Evolutionary conservation across 2,329 filamentous ascomycete species (phyloP).

Genomic region (Chaetothyriales sp.): DNA sequence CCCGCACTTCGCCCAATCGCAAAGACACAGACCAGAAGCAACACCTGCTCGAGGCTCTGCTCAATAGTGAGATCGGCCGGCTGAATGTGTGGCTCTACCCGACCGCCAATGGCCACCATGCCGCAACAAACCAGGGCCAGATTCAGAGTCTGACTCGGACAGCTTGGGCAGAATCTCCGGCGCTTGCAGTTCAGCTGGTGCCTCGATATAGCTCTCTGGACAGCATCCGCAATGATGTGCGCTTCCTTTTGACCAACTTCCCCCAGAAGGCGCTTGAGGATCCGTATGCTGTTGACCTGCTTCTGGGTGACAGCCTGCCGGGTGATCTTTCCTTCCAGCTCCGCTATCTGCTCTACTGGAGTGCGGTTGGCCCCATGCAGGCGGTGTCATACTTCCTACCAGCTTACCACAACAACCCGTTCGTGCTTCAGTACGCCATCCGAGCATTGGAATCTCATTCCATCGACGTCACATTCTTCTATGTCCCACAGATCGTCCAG

Average conservation of each 20-base stretch:
- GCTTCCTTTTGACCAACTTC: conserved; percentile 64
- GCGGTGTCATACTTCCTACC: conserved; percentile 89
- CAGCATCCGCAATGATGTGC: conserved; percentile 58
- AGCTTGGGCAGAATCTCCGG: conserved; percentile 75
- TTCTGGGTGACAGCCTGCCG: conserved; percentile 64
- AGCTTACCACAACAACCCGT: conserved; percentile 77
- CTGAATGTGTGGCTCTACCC: conserved; percentile 84
- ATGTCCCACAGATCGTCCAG: conserved; percentile 96
- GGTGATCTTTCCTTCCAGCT: conserved; percentile 69
- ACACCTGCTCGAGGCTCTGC: conserved; percentile 60
- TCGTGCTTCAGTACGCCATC: conserved; percentile 93
- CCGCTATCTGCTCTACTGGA: conserved; percentile 90
- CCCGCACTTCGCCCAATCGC: conserved; percentile 33
- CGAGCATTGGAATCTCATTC: conserved; percentile 83
- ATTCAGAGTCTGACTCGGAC: conserved; percentile 55
- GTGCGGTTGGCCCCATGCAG: conserved; percentile 78
- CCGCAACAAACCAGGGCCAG: conserved; percentile 17
- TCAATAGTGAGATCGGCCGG: conserved; percentile 72
- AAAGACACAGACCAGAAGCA: conserved; percentile 64
- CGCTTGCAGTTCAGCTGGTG: conserved; percentile 72
- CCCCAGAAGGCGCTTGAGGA: conserved; percentile 70
- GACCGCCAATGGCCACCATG: conserved; percentile 37
- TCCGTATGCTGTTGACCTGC: conserved; percentile 65
- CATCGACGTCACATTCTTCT: conserved; percentile 97
- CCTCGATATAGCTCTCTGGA: conserved; percentile 58